A percentile compares a stretch with the other conserved stretches of the same genome.
Evolutionary conservation across 1,139 yeast species (phyloP).

Genomic region (Diutina sp.): DNA sequence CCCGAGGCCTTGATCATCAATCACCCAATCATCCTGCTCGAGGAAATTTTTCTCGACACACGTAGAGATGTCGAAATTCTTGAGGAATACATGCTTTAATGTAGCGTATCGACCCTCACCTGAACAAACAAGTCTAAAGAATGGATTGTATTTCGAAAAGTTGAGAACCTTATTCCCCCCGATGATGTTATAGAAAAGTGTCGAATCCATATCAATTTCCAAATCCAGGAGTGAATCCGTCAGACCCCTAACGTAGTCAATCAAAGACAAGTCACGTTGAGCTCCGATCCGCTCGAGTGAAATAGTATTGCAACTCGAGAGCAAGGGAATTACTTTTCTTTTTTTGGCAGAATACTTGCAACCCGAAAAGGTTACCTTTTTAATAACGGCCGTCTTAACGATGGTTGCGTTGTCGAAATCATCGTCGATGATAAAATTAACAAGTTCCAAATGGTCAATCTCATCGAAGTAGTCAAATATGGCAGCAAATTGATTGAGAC

Average conservation of each 20-base stretch:
- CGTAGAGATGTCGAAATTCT: conserved; percentile 18
- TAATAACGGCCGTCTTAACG: background rate
- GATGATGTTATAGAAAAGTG: conserved; percentile 25
- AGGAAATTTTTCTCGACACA: background rate
- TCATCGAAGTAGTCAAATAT: background rate
- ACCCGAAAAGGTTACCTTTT: background rate
- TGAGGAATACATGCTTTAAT: conserved; percentile 14
- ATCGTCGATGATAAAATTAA: background rate
- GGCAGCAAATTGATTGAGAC: background rate
- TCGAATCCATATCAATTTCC: conserved; percentile 35
- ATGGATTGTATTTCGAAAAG: conserved; percentile 24
- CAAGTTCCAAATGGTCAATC: background rate
- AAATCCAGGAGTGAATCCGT: conserved; percentile 16
- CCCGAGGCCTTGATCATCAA: background rate
- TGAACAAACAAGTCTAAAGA: conserved; percentile 30
- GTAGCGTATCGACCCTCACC: conserved; percentile 21
- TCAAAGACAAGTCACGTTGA: conserved; percentile 34
- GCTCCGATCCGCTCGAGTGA: conserved; percentile 21
- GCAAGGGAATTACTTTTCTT: background rate
- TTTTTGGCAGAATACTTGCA: background rate
- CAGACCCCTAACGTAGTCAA: conserved; percentile 23
- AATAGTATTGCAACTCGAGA: background rate
- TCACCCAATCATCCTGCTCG: background rate
- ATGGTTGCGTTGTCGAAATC: background rate
- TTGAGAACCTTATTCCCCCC: conserved; percentile 12